Conservation (phyloP, 352 stramenopile species). For the Globisporangium apiculatum region DNA sequence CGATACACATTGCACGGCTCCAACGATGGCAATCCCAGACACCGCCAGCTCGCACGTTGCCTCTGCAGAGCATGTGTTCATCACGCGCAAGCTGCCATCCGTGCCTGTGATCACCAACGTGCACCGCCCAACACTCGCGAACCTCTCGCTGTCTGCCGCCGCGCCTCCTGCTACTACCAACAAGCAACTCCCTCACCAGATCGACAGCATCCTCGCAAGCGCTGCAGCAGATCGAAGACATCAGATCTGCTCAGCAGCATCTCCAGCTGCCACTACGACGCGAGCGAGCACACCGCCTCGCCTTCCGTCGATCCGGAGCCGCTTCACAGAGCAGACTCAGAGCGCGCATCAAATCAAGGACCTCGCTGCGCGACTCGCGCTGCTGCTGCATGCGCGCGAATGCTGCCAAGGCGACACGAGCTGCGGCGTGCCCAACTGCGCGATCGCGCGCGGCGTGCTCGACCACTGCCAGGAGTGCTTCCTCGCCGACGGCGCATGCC, state of each 20-base stretch:
- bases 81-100: conserved; percentile 2
- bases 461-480: conserved; percentile 53
- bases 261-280: neutral
- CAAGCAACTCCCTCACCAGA: no score
- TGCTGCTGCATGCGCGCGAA: conserved; percentile 41
- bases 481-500: conserved; percentile 25
- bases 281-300: neutral
- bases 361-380: conserved; percentile 27
- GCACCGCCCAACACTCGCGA: neutral
- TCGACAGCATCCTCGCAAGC: no score
- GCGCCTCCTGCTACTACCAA: no score
- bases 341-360: conserved; percentile 17
- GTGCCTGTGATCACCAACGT: neutral
- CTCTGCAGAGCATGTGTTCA: neutral
- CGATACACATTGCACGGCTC: no score
- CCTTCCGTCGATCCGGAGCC: conserved; percentile 11
- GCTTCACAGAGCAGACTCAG: conserved; percentile 4
- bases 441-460: conserved; percentile 39
- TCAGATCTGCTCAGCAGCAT: no score
- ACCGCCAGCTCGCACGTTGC: neutral
- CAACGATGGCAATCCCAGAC: conserved; percentile 6
- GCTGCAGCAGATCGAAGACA: no score
- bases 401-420: conserved; percentile 21
- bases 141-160: neutral
- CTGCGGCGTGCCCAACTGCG: conserved; percentile 30